Evolutionary conservation across 1,139 yeast species (phyloP).

Genomic region (Pichia sp.): DNA sequence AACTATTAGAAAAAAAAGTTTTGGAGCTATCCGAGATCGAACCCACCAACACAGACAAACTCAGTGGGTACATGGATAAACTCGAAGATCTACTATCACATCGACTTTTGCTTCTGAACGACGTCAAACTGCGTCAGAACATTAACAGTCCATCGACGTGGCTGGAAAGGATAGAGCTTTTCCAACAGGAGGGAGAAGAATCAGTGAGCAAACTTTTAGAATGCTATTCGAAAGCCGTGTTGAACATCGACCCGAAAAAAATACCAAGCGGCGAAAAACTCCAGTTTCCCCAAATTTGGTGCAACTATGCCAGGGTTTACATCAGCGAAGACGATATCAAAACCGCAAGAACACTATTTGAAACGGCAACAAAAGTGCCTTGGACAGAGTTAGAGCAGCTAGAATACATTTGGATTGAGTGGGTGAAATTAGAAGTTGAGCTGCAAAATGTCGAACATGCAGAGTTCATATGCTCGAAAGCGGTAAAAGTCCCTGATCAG

Average conservation of each 20-base stretch:
- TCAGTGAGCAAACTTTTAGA: constrained; percentile 43
- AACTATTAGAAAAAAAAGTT: constrained; percentile 54
- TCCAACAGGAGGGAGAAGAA: constrained; percentile 12
- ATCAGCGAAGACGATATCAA: constrained; percentile 37
- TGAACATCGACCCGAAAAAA: constrained; percentile 60
- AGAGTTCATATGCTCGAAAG: constrained; percentile 47
- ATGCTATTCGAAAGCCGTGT: constrained; percentile 64
- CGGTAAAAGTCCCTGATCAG: constrained; percentile 44
- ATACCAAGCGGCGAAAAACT: constrained; percentile 35
- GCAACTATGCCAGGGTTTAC: constrained; percentile 62
- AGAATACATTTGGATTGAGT: constrained; percentile 62
- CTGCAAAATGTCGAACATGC: constrained; percentile 52
- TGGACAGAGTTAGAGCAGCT: constrained; percentile 60
- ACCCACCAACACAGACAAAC: constrained; percentile 23
- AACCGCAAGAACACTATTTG: constrained; percentile 39
- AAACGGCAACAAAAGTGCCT: constrained; percentile 69
- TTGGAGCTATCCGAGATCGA: constrained; percentile 34
- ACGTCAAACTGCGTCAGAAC: constrained; percentile 61
- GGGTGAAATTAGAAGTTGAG: constrained; percentile 68
- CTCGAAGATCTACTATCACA: constrained; percentile 55
- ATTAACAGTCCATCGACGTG: constrained; percentile 62
- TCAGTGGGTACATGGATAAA: constrained; percentile 44
- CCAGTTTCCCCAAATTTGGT: constrained; percentile 59
- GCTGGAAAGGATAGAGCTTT: constrained; percentile 54
- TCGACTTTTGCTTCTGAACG: constrained; percentile 58